Base-by-base conservation (phyloP, 257 asterid genomes). In the Capsicum baccatum region DNA sequence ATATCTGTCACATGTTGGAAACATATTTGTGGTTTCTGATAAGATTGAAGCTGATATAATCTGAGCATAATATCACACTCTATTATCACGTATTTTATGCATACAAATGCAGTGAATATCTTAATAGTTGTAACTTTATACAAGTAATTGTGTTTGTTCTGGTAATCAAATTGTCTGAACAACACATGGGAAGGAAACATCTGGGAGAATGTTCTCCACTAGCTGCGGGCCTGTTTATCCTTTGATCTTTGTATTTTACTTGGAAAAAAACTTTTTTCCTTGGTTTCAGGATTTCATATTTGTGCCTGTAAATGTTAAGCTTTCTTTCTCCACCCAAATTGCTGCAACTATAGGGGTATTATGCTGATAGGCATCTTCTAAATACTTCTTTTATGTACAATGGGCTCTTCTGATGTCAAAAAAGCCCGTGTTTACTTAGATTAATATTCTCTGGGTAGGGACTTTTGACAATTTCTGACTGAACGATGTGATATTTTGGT, bases 361-460 rank as follows among this genome's bases (percentile, higher is more conserved):
- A 47, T 71, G 58, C 39, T 44, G 37, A 57, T 47, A 47, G 39
- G 79, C 58, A 8, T 67, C n/a, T 50, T 71, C 13, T 19, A 47
- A 39, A 71, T 47, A 47, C 58, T 47, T n/a, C 9, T 70, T 70
- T 70, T 70, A 35, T 70, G 79, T 70, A 70, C 79, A n/a, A 71
- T n/a, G 58, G 79, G 33, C 56, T 50, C 55, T 71, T 15, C 14
- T 47, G 39, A 71, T 60, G 67, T 19, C 37, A 60, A n/a, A 60
- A n/a, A 71, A 19, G 37, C 9, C 47, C n/a, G 2, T 47, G 58
- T 71, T 10, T 19, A 71, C 39, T 9, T 71, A n/a, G 10, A 47
- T 6, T n/a, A 71, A 44, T 6, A 48, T 71, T 71, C 58, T 47
- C 17, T 17, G 15, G 79, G 79, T 5, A n/a, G 11, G 47, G 6